Percentiles rank a stretch among this genome's conserved stretches.
phyloP scores from a whole-genome alignment of 2,329 filamentous ascomycete genomes.

The Grosmannia serpens region DNA sequence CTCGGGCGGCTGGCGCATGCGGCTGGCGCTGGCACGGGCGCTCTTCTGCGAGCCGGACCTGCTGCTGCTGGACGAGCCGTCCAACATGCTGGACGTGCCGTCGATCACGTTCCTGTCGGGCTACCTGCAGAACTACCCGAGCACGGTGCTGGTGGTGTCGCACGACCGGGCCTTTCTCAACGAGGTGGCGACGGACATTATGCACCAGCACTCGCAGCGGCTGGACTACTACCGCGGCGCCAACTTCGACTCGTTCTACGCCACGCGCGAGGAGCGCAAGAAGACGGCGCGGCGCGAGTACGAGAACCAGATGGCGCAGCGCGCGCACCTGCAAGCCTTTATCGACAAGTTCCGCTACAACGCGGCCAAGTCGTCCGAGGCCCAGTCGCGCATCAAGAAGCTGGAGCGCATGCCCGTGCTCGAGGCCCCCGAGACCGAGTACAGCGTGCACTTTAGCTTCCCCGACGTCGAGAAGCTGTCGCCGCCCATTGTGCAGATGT shows the following conservation, averaged over 20 bases:
- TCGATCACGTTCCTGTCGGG: conserved; percentile 96
- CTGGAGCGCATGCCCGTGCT: conserved; percentile 92
- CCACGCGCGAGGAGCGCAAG: conserved; percentile 89
- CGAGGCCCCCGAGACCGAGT: conserved; percentile 82
- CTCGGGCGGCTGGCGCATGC: conserved; percentile 99
- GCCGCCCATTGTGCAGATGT: conserved; percentile 96
- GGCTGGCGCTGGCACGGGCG: conserved; percentile 83
- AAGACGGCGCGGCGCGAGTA: conserved; percentile 97
- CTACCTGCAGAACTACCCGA: conserved; percentile 88
- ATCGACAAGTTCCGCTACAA: conserved; percentile 99
- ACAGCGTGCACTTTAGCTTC: conserved; percentile 94
- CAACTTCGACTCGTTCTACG: conserved; percentile 96
- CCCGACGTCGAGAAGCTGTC: conserved; percentile 96
- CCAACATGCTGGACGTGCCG: conserved; percentile 99
- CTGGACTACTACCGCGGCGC: conserved; percentile 97
- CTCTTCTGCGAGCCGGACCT: conserved; percentile 97
- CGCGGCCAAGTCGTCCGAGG: conserved; percentile 95
- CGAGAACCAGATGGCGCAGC: conserved; percentile 92
- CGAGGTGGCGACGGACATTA: conserved; percentile 97
- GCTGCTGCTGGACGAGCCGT: conserved; percentile 93
- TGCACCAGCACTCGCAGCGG: conserved; percentile 93
- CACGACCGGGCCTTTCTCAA: conserved; percentile 99
- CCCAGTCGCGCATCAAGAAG: conserved; percentile 98
- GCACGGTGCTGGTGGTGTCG: conserved; percentile 89
- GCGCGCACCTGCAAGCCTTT: conserved; percentile 90